Evolutionary conservation across 768 basidiomycete species (phyloP), one percentile per base, ranked within the genome.

Genomic region (Naganishia randhawae): DNA sequence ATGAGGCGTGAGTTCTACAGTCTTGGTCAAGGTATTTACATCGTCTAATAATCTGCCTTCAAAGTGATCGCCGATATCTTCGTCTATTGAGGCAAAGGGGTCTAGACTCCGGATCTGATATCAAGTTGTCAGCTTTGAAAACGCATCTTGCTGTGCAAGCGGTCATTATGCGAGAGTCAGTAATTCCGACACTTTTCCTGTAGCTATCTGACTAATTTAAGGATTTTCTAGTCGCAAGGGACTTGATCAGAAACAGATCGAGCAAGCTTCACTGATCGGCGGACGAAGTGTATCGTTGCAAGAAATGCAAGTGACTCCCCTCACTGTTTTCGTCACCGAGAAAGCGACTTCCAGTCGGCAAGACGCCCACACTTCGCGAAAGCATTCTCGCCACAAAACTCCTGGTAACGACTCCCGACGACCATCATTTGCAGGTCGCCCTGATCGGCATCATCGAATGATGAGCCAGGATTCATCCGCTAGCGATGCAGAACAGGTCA

Each of bases 241-340:
- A 8, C 11, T 42, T 16, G 57, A 41, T 10, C 57, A 61, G 2
- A 64, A 19, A 6, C 45, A 27, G 25, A 39, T 33, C 17, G 63
- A 51, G 31, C 63, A 64, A 31, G n/a, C 31, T 19, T 32, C 48
- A 11, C 57, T 54, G 31, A 25, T 54, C n/a, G 66, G 37, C 3
- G 53, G 48, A 22, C 41, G 35, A 19, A 57, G 39, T 42, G 29
- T 50, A 25, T 64, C 54, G 13, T 62, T 55, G 16, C 89, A 89
- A 73, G 92, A 91, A 73, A 86, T 97, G 3, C 88, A 89, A 0
- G 88, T 94, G 5, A 89, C 93, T 0, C 92, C 92, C 14, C 91
- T 91, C 68, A 96, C 92, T 0, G 87, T 96, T 22, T 96, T 97
- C 79, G 82, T 96, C 72, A 90, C 76, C 33, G 74, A 69, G 33